Conservation (phyloP, 2,329 filamentous ascomycete species). For the Pseudonectria foliicola region DNA sequence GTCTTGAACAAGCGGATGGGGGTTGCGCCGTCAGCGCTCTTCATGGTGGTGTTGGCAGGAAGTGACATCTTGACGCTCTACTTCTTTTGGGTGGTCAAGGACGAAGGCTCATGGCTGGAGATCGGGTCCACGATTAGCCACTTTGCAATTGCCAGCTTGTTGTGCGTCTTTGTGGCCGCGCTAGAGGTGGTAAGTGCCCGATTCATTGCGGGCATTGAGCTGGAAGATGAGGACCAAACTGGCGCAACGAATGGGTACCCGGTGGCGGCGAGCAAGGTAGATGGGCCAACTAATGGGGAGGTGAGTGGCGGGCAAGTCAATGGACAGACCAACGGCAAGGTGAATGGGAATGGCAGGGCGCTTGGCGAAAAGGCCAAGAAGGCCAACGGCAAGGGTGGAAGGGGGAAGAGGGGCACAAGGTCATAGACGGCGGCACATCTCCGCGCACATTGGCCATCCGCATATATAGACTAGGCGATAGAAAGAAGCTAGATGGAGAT, state of each 20-base stretch:
- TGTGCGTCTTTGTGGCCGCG: conserved; percentile 85
- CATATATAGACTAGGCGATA: no score
- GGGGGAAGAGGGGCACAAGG: background rate
- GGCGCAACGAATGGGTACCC: conserved; percentile 2
- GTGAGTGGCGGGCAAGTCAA: background rate
- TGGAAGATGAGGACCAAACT: conserved; percentile 31
- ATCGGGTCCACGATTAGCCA: conserved; percentile 96
- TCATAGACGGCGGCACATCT: background rate
- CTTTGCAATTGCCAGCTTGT: conserved; percentile 82
- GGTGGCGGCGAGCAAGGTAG: background rate
- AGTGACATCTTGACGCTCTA: conserved; percentile 88
- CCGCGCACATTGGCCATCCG: no score
- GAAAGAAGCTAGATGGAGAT: no score
- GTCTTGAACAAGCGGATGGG: conserved; percentile 79
- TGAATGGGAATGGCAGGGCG: conserved; percentile 10
- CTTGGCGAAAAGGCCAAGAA: conserved; percentile 12
- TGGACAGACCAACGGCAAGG: conserved; percentile 11
- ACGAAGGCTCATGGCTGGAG: conserved; percentile 95
- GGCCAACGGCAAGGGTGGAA: conserved; percentile 14
- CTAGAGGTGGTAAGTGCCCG: conserved; percentile 80
- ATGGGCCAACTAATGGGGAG: background rate
- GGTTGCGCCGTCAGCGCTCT: conserved; percentile 80
- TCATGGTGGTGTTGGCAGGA: conserved; percentile 89
- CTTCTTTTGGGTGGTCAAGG: conserved; percentile 96
- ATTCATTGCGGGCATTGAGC: conserved; percentile 74